Base-by-base conservation (phyloP, 805 yeast genomes). In the Pichia heedii region DNA sequence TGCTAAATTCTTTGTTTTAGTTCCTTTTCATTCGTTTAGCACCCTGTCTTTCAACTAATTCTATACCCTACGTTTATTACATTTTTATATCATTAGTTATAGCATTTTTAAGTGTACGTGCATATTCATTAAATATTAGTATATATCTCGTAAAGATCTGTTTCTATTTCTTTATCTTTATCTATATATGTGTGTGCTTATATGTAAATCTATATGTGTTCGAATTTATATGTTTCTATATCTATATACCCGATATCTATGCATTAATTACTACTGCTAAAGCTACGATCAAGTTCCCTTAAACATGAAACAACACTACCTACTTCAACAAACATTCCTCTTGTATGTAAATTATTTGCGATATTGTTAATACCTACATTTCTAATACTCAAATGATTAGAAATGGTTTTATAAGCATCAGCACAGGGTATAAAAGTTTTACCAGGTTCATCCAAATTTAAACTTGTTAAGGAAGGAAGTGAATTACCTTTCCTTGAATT, bases 271-370 rank as follows among this genome's bases (percentile, higher is more conserved):
- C 32, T 29, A 29, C 15, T 37, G 33, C 19, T 35, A 22, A 35
- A 35, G 20, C 81, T 69, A 56, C 84, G 71, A 60, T 88, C 96
- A 56, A 88, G 67, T 54, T 86, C 93, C 30, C 95, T 69, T 49
- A 87, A 65, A 19, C 86, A 88, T 54, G 83, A 82, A 26, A 93
- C 95, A 29, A 88, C 93, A 52, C 87, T 77, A 54, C 82, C 86
- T n/a, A 84, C 95, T 56, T 88, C 96, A 38, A 88, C 95, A 54
- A 82, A 86, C 82, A 84, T 84, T 3, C 95, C 96, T 49, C 83
- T 69, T 1, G 94, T 84, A 26, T 82, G 77, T 51, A 87, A 70
- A 53, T 81, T 77, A 13, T 84, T 84, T 5, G 86, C 88, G 48
- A 86, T 67, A 2, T 79, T 75, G 43, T 83, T 76, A 55, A 86